Evolutionary conservation across 192 early-diverging fungal species (phyloP).

Genomic region (Diversispora eburnea): DNA sequence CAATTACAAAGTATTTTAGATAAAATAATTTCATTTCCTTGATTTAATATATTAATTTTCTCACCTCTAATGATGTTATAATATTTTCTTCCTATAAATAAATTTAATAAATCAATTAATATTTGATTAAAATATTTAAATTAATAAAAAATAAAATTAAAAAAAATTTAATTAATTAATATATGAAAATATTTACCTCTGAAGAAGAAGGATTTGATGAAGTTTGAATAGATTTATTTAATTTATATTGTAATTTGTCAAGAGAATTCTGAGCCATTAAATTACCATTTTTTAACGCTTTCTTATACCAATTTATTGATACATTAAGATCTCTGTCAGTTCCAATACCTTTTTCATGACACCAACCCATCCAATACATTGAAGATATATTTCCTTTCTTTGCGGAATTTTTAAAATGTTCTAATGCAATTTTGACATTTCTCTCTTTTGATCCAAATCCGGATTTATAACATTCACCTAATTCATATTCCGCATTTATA

Average conservation of each 20-base stretch:
- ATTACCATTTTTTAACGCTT: slow-evolving; percentile 31
- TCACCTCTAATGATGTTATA: too few relatives aligned
- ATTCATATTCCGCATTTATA: slow-evolving; percentile 53
- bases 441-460: slow-evolving; percentile 53
- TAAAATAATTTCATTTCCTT: too few relatives aligned
- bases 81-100: too few relatives aligned
- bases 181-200: too few relatives aligned
- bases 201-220: not conserved
- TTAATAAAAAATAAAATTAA: too few relatives aligned
- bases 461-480: slow-evolving; percentile 57
- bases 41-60: too few relatives aligned
- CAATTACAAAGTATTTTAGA: too few relatives aligned
- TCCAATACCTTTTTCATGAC: slow-evolving; percentile 1
- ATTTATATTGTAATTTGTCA: not conserved
- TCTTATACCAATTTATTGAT: slow-evolving; percentile 56
- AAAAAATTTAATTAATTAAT: too few relatives aligned
- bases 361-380: not conserved
- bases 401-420: not conserved
- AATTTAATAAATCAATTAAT: too few relatives aligned
- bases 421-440: slow-evolving; percentile 34
- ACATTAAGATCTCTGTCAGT: slow-evolving; percentile 28
- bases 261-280: not conserved
- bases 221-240: not conserved
- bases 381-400: not conserved
- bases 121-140: too few relatives aligned